Conservation (phyloP, 495 filamentous ascomycete species). For the Xylaria palmicola region DNA sequence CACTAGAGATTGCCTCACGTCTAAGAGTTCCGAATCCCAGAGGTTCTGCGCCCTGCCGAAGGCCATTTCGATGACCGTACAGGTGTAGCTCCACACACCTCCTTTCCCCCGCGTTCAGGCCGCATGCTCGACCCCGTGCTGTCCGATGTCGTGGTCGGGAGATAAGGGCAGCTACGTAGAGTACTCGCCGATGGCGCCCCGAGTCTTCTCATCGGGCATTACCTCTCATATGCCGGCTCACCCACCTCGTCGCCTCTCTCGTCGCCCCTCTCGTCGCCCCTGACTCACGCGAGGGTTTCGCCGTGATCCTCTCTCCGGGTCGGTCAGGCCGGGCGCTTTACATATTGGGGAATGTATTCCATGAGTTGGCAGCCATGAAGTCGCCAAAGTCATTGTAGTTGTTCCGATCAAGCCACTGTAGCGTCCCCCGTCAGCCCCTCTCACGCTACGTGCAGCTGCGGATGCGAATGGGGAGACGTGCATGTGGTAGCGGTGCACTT, state of each 20-base stretch:
- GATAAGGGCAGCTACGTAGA: background rate
- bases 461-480: background rate
- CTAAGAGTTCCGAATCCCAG: too few species aligned
- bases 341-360: conserved; percentile 10
- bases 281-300: too few species aligned
- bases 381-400: conserved; percentile 9
- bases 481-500: background rate
- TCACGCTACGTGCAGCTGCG: background rate
- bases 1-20: background rate
- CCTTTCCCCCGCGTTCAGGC: conserved; percentile 1
- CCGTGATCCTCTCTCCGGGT: too few species aligned
- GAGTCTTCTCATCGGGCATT: background rate
- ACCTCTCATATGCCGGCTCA: background rate
- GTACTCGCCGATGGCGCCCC: background rate
- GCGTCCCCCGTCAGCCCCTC: background rate
- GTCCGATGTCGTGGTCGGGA: background rate
- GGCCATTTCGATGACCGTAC: too few species aligned
- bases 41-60: too few species aligned
- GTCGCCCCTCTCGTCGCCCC: background rate
- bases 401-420: conserved; percentile 14
- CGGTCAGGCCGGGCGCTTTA: too few species aligned
- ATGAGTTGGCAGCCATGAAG: conserved; percentile 10
- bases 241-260: too few species aligned
- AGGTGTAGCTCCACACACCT: background rate
- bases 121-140: background rate